Percentiles rank a stretch among this genome's conserved stretches.
Evolutionary conservation across 1,284 basidiomycete species (phyloP).

Genomic region (Anthracocystis setariae): DNA sequence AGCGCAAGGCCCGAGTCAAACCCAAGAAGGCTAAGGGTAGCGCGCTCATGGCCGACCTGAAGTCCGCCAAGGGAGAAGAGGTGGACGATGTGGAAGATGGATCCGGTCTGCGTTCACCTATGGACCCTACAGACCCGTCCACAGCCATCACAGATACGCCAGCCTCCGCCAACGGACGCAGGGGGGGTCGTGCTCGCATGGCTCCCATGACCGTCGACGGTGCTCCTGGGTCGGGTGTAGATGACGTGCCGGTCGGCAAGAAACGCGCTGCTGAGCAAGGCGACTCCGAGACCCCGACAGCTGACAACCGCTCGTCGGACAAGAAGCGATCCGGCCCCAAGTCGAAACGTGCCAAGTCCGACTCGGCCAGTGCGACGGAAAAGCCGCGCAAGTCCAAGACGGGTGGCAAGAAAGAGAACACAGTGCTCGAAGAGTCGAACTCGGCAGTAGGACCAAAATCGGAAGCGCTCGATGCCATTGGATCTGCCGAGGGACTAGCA

Average conservation of each 20-base stretch:
- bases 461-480: background rate
- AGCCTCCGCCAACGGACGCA: conserved; percentile 14
- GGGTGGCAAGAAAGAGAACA: conserved; percentile 25
- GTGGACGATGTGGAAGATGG: conserved; percentile 61
- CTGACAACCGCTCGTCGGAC: conserved; percentile 18
- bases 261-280: conserved; percentile 37
- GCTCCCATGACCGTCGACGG: conserved; percentile 9
- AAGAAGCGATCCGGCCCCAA: conserved; percentile 31
- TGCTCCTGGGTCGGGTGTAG: background rate
- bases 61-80: conserved; percentile 64
- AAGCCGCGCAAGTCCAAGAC: conserved; percentile 32
- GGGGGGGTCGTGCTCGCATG: conserved; percentile 24
- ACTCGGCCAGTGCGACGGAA: conserved; percentile 23
- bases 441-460: background rate
- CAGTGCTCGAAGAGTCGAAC: conserved; percentile 11
- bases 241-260: conserved; percentile 12
- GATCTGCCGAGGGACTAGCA: background rate
- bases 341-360: conserved; percentile 47
- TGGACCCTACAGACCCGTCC: conserved; percentile 29
- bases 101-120: conserved; percentile 27
- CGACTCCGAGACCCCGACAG: conserved; percentile 6
- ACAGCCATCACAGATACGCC: conserved; percentile 6
- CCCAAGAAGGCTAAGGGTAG: conserved; percentile 67
- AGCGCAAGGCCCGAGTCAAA: conserved; percentile 62
- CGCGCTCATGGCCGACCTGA: conserved; percentile 65